Base-by-base conservation (phyloP, 1,284 basidiomycete genomes). In the Sanghuangporus weigelae region DNA sequence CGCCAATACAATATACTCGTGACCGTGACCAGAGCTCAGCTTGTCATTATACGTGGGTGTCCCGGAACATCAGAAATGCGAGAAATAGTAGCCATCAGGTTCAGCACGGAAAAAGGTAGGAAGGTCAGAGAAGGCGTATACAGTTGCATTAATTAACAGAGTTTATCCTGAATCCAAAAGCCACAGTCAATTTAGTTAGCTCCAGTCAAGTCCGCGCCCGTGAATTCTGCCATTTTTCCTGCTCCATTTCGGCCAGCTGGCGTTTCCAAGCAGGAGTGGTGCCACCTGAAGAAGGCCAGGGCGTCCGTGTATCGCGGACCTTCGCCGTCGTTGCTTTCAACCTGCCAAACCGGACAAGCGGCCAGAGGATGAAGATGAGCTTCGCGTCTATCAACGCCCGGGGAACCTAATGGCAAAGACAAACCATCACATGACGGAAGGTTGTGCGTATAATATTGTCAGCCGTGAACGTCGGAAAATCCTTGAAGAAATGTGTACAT, bases 331-430 rank as follows among this genome's bases (percentile, higher is more conserved):
- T 73, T 39, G 71, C 68, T 4, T 66, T 69, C 35, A 80, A 67
- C 1, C 74, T 72, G 0, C 87, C 86, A 60, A 80, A 74, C 2
- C 89, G 83, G 53, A 79, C 69, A 35, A 76, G 74, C 8, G 89
- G 89, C 86, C 86, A 90, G 36, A 89, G 51, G 36, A 91, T 77
- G 64, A 77, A 79, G 35, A 80, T 69, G 44, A 91, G 73, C 69
- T 80, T 85, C 2, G 88, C 84, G 61, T 90, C 82, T 38, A 91
- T 75, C 50, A 91, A 74, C 7, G 78, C 84, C 19, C 83, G 72
- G 3, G 89, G 83, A 3, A 91, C 78, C 87, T 89, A 56, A 56
- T 39, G 12, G 5, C 49, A 16, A 14, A n/a, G 1, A 46, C 6
- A 7, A 46, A 19, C 10, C 40, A 42, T 4, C 26, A 3, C 5